Evolutionary conservation across 805 yeast genomes (phyloP), one percentile per base, ranked within the genome.

Genomic region (Yarrowia sp.): DNA sequence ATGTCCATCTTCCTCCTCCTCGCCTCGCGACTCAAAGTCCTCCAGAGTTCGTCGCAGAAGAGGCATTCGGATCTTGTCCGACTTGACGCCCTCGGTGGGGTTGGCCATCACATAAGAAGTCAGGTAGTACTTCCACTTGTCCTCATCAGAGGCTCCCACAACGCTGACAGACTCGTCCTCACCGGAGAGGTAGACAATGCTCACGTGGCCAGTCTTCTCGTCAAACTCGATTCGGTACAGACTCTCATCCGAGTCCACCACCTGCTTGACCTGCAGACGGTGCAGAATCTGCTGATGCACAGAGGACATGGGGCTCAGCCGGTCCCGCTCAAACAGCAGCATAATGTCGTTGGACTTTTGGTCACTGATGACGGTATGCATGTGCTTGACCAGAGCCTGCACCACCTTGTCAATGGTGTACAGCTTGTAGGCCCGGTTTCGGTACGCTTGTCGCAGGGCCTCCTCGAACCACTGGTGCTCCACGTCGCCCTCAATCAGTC

Each of bases 391-490:
- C 43, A 90, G 76, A 12, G 90, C 85, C 74, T 92, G 97, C 20
- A 92, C 85, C 33, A 93, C 96, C 79, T 93, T 95, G 77, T 95
- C 98, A 70, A 95, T 84, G 1, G 98, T 94, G 80, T 92, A 94
- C 68, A 95, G 79, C 76, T 92, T 92, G 81, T 90, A 95, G 0
- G 98, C 99, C 70, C 88, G 89, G 79, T 94, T 95, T 74, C 95
- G 86, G 80, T 90, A 95, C 0, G 96, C 97, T 81, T 94, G 98
- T 70, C 99, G 91, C 69, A 95, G 79, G 17, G 97, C 85, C 78
- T 95, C 99, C 80, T 95, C 99, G 77, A 90, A 96, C 89, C 92
- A 88, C 77, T 89, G 95, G 70, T 91, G 96, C 74, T 95, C 99
- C 60, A 95, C 79, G 43, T 92, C 95, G 36, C 97, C 97, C 71